Conservation (phyloP, 768 basidiomycete species). For the Russula vinacea region DNA sequence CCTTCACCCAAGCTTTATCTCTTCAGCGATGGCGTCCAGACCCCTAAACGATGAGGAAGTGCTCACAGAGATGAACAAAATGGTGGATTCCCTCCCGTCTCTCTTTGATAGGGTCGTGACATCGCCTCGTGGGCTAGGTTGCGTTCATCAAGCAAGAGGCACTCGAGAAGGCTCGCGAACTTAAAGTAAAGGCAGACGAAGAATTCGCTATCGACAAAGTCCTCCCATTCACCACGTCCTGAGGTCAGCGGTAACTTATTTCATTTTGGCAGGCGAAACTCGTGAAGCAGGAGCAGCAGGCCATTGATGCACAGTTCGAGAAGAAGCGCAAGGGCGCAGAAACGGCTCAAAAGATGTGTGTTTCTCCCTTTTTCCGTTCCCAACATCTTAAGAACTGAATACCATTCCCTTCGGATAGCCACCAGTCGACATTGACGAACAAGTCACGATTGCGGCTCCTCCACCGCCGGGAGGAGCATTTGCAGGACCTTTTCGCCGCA, state of each 20-base stretch:
- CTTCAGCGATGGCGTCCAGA: conserved; percentile 64
- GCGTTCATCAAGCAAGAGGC: conserved; percentile 99
- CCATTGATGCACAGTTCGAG: conserved; percentile 92
- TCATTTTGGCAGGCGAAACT: conserved; percentile 73
- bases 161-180: conserved; percentile 94
- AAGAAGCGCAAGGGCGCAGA: conserved; percentile 95
- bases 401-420: conserved; percentile 44
- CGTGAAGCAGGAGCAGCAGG: conserved; percentile 91
- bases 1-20: neutral
- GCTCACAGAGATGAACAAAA: conserved; percentile 96
- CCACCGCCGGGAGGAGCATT: conserved; percentile 85
- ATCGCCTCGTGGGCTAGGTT: conserved; percentile 45
- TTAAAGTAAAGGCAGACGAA: conserved; percentile 95
- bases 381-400: neutral
- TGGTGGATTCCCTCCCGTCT: conserved; percentile 51
- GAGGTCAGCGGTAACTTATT: neutral
- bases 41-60: conserved; percentile 94
- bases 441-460: conserved; percentile 89
- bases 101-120: conserved; percentile 31
- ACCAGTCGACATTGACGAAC: conserved; percentile 95
- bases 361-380: conserved; percentile 6
- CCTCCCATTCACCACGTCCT: neutral
- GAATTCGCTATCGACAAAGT: conserved; percentile 99
- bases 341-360: conserved; percentile 94
- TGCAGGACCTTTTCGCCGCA: conserved; percentile 81